Evolutionary conservation across 1,139 yeast species (phyloP).

Genomic region (Nakaseomyces glabratus): DNA sequence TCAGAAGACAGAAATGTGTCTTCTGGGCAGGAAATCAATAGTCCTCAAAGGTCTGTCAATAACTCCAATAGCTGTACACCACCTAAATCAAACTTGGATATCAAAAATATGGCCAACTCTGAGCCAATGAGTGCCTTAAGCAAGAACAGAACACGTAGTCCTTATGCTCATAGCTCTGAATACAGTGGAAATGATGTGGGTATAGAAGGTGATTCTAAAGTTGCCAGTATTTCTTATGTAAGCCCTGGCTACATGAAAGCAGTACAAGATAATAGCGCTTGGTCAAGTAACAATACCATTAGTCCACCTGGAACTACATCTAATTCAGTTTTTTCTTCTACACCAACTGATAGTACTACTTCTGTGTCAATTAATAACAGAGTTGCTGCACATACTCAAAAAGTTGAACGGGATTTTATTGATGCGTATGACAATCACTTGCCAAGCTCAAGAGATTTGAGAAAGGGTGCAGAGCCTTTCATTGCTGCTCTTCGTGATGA

Average conservation of each 20-base stretch:
- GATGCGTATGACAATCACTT: slow-evolving; percentile 4
- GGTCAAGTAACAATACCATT: not conserved
- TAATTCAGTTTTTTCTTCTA: slow-evolving; percentile 1
- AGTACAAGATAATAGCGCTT: not conserved
- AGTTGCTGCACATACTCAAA: slow-evolving; percentile 3
- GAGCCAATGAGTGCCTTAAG: too few relatives aligned
- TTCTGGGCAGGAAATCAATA: not conserved
- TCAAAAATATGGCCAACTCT: not conserved
- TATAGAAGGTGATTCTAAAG: not conserved
- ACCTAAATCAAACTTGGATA: not conserved
- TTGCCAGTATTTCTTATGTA: not conserved
- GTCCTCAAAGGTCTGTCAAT: slow-evolving; percentile 1
- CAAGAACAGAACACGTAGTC: too few relatives aligned
- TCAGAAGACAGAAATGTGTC: not conserved
- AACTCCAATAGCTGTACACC: not conserved
- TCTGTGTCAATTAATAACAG: not conserved
- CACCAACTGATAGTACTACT: slow-evolving; percentile 3
- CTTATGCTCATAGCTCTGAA: not conserved
- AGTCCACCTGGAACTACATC: not conserved
- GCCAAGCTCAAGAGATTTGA: slow-evolving; percentile 3
- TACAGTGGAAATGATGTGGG: not conserved
- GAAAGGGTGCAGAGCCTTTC: slow-evolving; percentile 4
- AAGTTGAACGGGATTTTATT: slow-evolving; percentile 1
- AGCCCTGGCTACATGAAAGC: not conserved
- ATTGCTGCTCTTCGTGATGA: slow-evolving; percentile 4